These are phyloP conservation scores for Eucalyptus virginea DNA, from an alignment of 345 rosid species.

Conservation along the genomic window DNA sequence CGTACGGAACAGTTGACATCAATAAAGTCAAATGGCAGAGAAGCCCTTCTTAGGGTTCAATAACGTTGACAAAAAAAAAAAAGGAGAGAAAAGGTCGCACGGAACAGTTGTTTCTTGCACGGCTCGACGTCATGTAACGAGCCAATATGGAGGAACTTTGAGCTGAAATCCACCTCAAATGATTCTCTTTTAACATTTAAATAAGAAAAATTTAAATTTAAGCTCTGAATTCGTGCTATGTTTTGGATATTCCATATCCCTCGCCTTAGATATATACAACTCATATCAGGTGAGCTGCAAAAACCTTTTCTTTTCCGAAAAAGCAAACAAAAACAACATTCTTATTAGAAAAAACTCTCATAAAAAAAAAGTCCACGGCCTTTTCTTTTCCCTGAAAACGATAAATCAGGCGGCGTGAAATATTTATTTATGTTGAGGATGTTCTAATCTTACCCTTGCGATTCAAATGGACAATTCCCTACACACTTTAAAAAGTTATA, in stretches of 20 bases:
- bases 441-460: not conserved
- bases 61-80: not conserved
- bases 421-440: not conserved
- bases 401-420: not conserved
- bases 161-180: not conserved
- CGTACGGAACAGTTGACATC: not conserved
- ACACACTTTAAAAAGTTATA: not conserved
- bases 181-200: not conserved
- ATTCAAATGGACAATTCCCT: not conserved
- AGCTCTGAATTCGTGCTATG: not conserved
- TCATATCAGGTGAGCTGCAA: not conserved
- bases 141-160: not conserved
- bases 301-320: not conserved
- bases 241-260: not conserved
- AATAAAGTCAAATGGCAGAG: not conserved
- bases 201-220: not conserved
- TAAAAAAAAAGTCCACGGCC: not conserved
- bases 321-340: not conserved
- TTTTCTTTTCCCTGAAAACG: not conserved
- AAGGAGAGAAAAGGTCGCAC: not conserved
- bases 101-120: not conserved
- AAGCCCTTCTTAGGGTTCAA: not conserved
- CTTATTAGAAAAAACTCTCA: not conserved
- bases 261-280: not conserved
- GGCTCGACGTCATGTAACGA: not conserved